Percentiles rank a stretch among this genome's conserved stretches.
Evolutionary conservation across 1,284 basidiomycete species (phyloP).

Genomic region (Puccinia coronata): DNA sequence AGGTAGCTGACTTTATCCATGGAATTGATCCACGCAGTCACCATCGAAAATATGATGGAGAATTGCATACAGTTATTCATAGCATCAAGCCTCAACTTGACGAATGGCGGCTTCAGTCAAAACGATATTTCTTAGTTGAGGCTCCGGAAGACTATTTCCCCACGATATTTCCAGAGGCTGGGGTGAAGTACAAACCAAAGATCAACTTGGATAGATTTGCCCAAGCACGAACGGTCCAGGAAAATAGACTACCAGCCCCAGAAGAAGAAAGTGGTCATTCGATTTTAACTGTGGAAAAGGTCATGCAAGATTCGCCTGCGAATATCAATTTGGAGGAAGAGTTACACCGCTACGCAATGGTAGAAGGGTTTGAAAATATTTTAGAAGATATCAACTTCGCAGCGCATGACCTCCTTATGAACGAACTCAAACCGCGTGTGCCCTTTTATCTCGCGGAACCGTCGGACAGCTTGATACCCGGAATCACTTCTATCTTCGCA

Average conservation of each 20-base stretch:
- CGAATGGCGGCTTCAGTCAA: background rate
- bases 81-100: background rate
- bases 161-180: background rate
- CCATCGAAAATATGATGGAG: background rate
- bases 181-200: background rate
- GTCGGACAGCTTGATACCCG: background rate
- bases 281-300: background rate
- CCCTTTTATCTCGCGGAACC: background rate
- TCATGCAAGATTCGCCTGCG: background rate
- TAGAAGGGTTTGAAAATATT: background rate
- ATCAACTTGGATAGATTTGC: background rate
- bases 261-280: background rate
- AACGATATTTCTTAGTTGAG: too few relatives aligned
- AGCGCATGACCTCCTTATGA: background rate
- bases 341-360: background rate
- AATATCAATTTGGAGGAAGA: background rate
- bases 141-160: background rate
- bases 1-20: background rate
- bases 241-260: background rate
- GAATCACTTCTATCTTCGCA: background rate
- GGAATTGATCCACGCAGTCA: too few relatives aligned
- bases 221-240: background rate
- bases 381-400: background rate
- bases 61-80: background rate
- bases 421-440: background rate